These are phyloP conservation scores for Psilocybe cubensis DNA, from an alignment of 768 basidiomycete species.

Conservation along the genomic window DNA sequence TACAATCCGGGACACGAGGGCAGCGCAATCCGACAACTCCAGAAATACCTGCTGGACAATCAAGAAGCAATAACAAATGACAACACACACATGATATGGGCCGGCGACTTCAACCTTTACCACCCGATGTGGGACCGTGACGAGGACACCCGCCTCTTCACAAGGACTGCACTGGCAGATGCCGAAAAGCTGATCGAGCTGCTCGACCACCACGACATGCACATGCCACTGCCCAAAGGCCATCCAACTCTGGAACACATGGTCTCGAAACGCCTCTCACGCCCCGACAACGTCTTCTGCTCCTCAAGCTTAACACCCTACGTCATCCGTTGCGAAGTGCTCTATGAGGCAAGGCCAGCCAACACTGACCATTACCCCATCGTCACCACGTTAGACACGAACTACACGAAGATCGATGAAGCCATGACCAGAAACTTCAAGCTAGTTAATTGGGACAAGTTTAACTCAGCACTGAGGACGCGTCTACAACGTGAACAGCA, in stretches of 20 bases:
- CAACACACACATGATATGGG: neutral
- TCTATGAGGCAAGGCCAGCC: constrained; percentile 11
- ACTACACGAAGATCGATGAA: neutral
- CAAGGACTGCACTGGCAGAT: constrained; percentile 14
- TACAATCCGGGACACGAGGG: constrained; percentile 27
- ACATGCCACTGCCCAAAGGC: constrained; percentile 34
- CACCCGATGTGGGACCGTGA: constrained; percentile 43
- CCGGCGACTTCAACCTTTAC: constrained; percentile 45
- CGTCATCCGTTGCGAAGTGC: constrained; percentile 31
- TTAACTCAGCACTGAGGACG: constrained; percentile 22
- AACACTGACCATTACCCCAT: constrained; percentile 48
- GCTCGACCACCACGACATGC: constrained; percentile 29
- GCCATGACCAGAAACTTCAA: constrained; percentile 15
- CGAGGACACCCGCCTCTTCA: constrained; percentile 37
- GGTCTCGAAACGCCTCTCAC: constrained; percentile 33
- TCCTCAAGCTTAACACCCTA: constrained; percentile 11
- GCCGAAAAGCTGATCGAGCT: constrained; percentile 31
- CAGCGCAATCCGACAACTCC: neutral
- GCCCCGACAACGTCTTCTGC: constrained; percentile 49
- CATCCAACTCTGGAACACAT: constrained; percentile 35
- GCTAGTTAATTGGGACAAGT: constrained; percentile 20
- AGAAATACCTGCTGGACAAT: neutral
- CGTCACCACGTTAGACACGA: constrained; percentile 28
- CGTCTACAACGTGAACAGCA: constrained; percentile 26
- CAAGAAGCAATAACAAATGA: neutral